Base-by-base conservation (phyloP, 495 filamentous ascomycete genomes). In the Daldinia vernicosa region DNA sequence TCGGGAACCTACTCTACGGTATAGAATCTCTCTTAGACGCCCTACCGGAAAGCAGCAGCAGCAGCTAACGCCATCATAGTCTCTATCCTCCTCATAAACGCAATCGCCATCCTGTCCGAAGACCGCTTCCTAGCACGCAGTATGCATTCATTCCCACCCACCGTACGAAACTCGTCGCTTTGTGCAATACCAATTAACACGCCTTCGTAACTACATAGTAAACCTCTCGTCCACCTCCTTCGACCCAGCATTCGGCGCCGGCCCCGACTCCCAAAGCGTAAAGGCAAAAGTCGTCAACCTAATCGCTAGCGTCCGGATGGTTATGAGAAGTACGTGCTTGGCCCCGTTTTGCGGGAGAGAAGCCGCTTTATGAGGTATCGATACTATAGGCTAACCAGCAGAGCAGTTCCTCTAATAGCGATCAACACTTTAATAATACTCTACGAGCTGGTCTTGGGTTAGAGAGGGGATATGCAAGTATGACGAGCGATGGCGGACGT, bases 121-220 rank as follows among this genome's bases (percentile, higher is more conserved):
- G 95, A 99, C 83, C 89, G 96, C 32, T 99, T 99, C 80, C 90
- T 99, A 56, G 95, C 96, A 56, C 89, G 96, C 74, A 95, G 93
- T 97, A 90, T 72, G 89, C 82, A 55, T 33, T 53, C 54, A n/a
- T n/a, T n/a, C n/a, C n/a, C n/a, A n/a, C n/a, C 56, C 55, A 54
- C 52, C 27, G 27, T 56, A 33, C 37, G 51, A 39, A 56, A 30
- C 27, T 33, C 17, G 8, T 60, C 40, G 0, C 47, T 2, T 1
- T 9, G n/a, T 61, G n/a, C n/a, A n/a, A n/a, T n/a, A n/a, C n/a
- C n/a, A n/a, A 58, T 35, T 70, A 60, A 62, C 14, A 62, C 14
- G 5, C 24, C 9, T n/a, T 58, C 14, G n/a, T 24, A 35, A n/a
- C 69, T 66, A n/a, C n/a, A n/a, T n/a, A 97, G 94, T 97, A 71